Base-by-base conservation (phyloP, 106 monocot genomes). In the Amphibolis antarctica region DNA sequence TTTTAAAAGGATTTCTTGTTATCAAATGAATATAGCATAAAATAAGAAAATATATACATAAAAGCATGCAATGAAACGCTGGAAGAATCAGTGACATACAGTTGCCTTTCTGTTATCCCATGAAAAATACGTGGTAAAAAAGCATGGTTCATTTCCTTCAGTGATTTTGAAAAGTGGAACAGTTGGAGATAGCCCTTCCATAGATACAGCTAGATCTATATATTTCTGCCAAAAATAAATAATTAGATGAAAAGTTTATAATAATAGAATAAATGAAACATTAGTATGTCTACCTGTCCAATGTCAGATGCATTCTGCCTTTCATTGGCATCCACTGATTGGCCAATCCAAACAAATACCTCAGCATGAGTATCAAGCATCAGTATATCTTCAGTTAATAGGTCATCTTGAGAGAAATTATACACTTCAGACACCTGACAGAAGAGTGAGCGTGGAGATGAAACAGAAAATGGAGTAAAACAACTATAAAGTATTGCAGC, bases 291-390 rank as follows among this genome's bases (percentile, higher is more conserved):
- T 55, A 82, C 86, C 80, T 80, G 80, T 30, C 80, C 83, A 50
- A 87, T 69, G 45, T 92, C 82, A 74, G 85, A 71, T 57, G 84
- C 84, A 31, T 75, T 77, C 62, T 85, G 82, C 26, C 84, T 92
- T 71, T 92, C 92, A 60, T 85, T 88, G 21, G 70, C 28, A 59
- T 78, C 80, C 63, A 84, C 87, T 49, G 70, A 87, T 7, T 87
- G 77, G 62, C 92, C 92, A 73, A 92, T 72, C 92, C 92, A 92
- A 82, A 88, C 71, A 79, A 92, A 92, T 22, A 92, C 76, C 59
- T 92, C 92, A 46, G 77, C 69, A 69, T 80, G 78, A 52, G 88
- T 88, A 64, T 88, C 82, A 53, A 92, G 84, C 68, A 92, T 77
- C 65, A 92, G 65, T 10, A 85, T 84, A 65, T 92, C 92, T 61